A percentile compares a stretch with the other conserved stretches of the same genome.
These are phyloP conservation scores for Arthrobotrys musiformis DNA, from an alignment of 2,329 filamentous ascomycete species.

Conservation along the genomic window DNA sequence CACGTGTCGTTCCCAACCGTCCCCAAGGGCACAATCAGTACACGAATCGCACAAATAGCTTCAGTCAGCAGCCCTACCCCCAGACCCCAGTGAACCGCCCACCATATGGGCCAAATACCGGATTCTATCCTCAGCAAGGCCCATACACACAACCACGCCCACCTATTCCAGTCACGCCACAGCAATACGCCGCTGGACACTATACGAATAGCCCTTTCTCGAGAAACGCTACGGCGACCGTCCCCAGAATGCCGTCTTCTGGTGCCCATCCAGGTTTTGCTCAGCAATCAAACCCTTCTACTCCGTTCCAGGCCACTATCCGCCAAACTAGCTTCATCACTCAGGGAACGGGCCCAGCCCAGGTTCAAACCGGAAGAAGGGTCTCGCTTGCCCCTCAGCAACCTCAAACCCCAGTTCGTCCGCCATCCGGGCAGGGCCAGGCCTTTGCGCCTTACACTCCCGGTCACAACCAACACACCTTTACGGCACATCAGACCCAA, in stretches of 20 bases:
- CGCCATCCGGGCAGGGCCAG: slow-evolving; percentile 31
- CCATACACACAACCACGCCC: slow-evolving; percentile 42
- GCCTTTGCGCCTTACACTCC: slow-evolving; percentile 18
- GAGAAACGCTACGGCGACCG: slow-evolving; percentile 18
- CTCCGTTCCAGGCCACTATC: slow-evolving; percentile 24
- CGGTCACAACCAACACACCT: slow-evolving; percentile 36
- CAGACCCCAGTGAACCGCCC: slow-evolving; percentile 31
- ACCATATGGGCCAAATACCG: slow-evolving; percentile 18
- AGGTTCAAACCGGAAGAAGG: slow-evolving; percentile 41
- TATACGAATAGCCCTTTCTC: slow-evolving; percentile 49
- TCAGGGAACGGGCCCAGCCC: slow-evolving; percentile 22
- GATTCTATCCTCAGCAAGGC: slow-evolving; percentile 21
- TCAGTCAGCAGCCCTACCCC: slow-evolving; percentile 32
- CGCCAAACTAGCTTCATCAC: slow-evolving; percentile 48
- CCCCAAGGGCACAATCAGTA: slow-evolving; percentile 42
- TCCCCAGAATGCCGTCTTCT: slow-evolving; percentile 34
- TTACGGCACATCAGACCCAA: slow-evolving; percentile 46
- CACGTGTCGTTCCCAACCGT: slow-evolving; percentile 36
- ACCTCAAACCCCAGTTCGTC: slow-evolving; percentile 29
- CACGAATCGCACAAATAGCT: slow-evolving; percentile 34
- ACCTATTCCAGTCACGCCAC: slow-evolving; percentile 21
- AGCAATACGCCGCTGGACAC: slow-evolving; percentile 22
- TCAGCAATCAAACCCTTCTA: slow-evolving; percentile 12
- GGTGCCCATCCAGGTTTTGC: slow-evolving; percentile 20
- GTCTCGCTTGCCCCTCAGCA: slow-evolving; percentile 48